These are phyloP conservation scores for Kluyveromyces sp. DNA, from an alignment of 1,139 yeast genomes.

Conservation along the genomic window DNA sequence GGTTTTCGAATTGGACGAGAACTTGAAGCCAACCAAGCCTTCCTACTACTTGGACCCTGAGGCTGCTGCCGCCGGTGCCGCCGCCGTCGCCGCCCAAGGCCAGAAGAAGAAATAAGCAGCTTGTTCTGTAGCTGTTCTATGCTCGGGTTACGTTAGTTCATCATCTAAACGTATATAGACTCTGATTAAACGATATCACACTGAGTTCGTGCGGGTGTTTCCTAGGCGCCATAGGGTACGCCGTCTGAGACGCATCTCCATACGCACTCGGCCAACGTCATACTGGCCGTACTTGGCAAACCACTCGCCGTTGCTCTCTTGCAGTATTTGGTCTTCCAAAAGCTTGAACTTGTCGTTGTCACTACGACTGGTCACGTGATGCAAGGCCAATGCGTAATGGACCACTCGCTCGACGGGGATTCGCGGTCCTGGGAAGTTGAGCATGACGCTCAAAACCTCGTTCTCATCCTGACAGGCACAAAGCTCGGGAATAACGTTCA, in stretches of 20 bases:
- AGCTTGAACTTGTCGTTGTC: not conserved
- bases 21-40: slow-evolving; percentile 85
- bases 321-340: not conserved
- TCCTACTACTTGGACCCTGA: slow-evolving; percentile 97
- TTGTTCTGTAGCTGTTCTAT: not conserved
- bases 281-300: slow-evolving; percentile 8
- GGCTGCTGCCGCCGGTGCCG: slow-evolving; percentile 99
- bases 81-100: slow-evolving; percentile 98
- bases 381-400: slow-evolving; percentile 20
- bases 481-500: slow-evolving; percentile 42
- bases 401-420: slow-evolving; percentile 23
- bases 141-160: too few species aligned
- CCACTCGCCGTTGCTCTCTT: slow-evolving; percentile 10
- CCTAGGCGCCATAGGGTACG: slow-evolving; percentile 10
- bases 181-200: not conserved
- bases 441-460: slow-evolving; percentile 49
- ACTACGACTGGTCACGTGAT: slow-evolving; percentile 12
- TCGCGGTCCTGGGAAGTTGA: slow-evolving; percentile 47
- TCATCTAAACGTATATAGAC: too few species aligned
- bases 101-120: slow-evolving; percentile 35
- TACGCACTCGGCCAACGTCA: slow-evolving; percentile 10
- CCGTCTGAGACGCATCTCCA: slow-evolving; percentile 12
- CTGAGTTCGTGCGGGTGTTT: not conserved
- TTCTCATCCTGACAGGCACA: slow-evolving; percentile 51
- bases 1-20: slow-evolving; percentile 88